phyloP scores from a whole-genome alignment of 1,139 yeast species.

The Kazachstania sp. region DNA sequence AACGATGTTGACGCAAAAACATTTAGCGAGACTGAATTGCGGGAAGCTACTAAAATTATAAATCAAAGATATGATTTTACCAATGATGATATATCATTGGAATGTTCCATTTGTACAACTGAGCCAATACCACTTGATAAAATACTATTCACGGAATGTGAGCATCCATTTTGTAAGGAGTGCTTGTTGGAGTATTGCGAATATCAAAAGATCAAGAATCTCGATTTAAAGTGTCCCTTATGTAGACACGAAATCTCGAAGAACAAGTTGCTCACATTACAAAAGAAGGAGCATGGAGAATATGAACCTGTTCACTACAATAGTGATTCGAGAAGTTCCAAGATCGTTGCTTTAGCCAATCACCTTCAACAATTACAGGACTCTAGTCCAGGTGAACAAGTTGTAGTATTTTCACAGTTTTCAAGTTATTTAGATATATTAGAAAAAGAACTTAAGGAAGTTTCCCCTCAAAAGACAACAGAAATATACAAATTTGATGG shows the following conservation, averaged over 20 bases:
- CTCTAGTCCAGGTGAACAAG: conserved; percentile 56
- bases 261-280: conserved; percentile 20
- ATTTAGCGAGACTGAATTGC: conserved; percentile 20
- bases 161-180: conserved; percentile 66
- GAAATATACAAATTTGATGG: conserved; percentile 69
- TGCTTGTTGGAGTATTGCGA: conserved; percentile 68
- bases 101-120: conserved; percentile 79
- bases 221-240: conserved; percentile 45
- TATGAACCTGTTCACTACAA: conserved; percentile 18
- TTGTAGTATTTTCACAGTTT: conserved; percentile 87
- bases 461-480: conserved; percentile 12
- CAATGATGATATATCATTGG: conserved; percentile 42
- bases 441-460: conserved; percentile 44
- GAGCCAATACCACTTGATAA: conserved; percentile 49
- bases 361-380: conserved; percentile 49
- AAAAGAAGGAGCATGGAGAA: conserved; percentile 6
- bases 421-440: conserved; percentile 74
- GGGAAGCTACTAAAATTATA: conserved; percentile 33
- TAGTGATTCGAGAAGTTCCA: conserved; percentile 46
- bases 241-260: conserved; percentile 34
- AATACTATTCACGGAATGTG: conserved; percentile 66
- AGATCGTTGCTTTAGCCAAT: conserved; percentile 58
- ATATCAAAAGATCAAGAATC: conserved; percentile 28
- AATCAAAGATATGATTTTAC: conserved; percentile 24
- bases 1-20: conserved; percentile 1